Base-by-base conservation (phyloP, 169 alveolate species). In the Eimeria maxima region DNA sequence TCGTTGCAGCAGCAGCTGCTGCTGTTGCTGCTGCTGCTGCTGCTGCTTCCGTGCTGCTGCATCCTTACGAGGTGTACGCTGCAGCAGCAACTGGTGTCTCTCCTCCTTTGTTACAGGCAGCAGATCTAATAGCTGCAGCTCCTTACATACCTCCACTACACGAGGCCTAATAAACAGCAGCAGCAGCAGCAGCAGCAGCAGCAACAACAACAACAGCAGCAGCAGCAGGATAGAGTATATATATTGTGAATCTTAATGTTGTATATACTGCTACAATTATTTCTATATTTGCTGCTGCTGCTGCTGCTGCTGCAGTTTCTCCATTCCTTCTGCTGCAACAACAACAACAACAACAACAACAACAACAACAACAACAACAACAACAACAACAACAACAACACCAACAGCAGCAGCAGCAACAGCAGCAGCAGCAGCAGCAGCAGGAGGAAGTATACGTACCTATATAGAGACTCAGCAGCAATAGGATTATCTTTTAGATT, bases 391-490 rank as follows among this genome's bases (percentile, higher is more conserved):
- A 33, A 27, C 87, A 33, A 27, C 65, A 78, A 45, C 89, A 78
- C 24, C 38, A 44, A 67, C 65, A 42, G 89, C 89, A 42, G 44
- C 89, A 78, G 65, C 88, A 45, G 42, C 45, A 13, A n/a, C 65
- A 38, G 67, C 88, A 45, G 89, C 89, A 45, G 89, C 89, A n/a
- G 67, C 89, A 16, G 89, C 67, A 16, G 67, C 89, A 13, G 89
- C 83, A 13, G 83, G 20, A 29, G 45, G 18, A n/a, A 1, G 80
- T n/a, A 0, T 13, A 22, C 20, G 44, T 78, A 78, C 89, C 89
- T 78, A 67, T 78, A 78, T 7, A 44, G 67, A 3, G 89, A n/a
- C 44, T 78, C 89, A 16, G 89, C 29, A 44, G 89, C 44, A 4
- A 78, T 20, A 10, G 89, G 89, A 38, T 78, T 78, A 67, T 47